These are phyloP conservation scores for Colletotrichum lupini DNA, from an alignment of 2,329 filamentous ascomycete species.

Conservation along the genomic window DNA sequence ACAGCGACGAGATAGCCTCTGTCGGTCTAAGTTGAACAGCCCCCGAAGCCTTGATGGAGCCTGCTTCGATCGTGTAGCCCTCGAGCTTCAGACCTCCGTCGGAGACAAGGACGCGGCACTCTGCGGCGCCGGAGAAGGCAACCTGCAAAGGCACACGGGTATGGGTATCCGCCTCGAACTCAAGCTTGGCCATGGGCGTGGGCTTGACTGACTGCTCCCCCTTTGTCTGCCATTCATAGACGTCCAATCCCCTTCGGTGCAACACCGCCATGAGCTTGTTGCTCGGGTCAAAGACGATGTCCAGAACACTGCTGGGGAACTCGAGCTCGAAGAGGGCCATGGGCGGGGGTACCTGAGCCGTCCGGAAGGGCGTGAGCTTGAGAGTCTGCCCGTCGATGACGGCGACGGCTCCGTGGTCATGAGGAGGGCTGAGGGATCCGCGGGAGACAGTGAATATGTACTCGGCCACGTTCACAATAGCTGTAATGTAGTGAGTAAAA, in stretches of 20 bases:
- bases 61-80: conserved; percentile 3
- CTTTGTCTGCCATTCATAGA: conserved; percentile 77
- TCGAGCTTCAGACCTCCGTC: conserved; percentile 37
- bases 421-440: conserved; percentile 75
- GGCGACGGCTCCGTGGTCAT: conserved; percentile 82
- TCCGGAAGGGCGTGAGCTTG: conserved; percentile 86
- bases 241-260: conserved; percentile 71
- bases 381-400: conserved; percentile 85
- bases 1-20: conserved; percentile 40
- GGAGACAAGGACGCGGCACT: conserved; percentile 47
- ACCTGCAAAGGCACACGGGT: conserved; percentile 44
- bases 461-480: conserved; percentile 68
- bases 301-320: conserved; percentile 71
- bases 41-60: not conserved
- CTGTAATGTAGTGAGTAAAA: conserved; percentile 43
- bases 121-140: conserved; percentile 41
- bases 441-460: conserved; percentile 75
- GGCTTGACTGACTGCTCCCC: conserved; percentile 61
- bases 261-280: conserved; percentile 78
- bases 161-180: conserved; percentile 47
- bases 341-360: conserved; percentile 89
- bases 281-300: conserved; percentile 78
- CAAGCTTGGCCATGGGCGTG: conserved; percentile 50
- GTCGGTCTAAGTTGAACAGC: conserved; percentile 6
- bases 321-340: conserved; percentile 85